These are phyloP conservation scores for Cucumis melo DNA, from an alignment of 306 rosid genomes.

Conservation along the genomic window DNA sequence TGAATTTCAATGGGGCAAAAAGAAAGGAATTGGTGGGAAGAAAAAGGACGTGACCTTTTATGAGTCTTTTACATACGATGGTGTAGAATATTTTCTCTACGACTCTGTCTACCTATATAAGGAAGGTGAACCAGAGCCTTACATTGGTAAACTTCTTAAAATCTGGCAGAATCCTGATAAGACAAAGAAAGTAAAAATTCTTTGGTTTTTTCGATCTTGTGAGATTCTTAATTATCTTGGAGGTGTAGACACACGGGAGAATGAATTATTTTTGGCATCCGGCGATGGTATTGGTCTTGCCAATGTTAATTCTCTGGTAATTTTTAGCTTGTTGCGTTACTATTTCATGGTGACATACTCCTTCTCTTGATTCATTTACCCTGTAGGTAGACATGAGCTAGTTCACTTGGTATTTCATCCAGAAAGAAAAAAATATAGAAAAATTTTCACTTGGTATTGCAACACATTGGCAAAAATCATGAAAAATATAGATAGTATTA, in stretches of 20 bases:
- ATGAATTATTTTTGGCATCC: slow-evolving; percentile 69
- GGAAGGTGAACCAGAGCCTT: slow-evolving; percentile 58
- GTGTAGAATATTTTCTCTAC: slow-evolving; percentile 40
- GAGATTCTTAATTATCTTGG: slow-evolving; percentile 49
- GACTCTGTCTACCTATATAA: slow-evolving; percentile 59
- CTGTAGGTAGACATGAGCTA: not conserved
- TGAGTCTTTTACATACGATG: slow-evolving; percentile 57
- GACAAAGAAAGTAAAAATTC: slow-evolving; percentile 46
- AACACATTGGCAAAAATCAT: not conserved
- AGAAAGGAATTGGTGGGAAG: slow-evolving; percentile 35
- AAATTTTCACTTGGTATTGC: not conserved
- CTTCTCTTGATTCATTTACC: not conserved
- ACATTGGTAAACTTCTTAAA: slow-evolving; percentile 53
- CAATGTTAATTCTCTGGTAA: slow-evolving; percentile 73
- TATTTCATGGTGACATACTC: not conserved
- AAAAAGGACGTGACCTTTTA: slow-evolving; percentile 37
- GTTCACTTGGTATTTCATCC: not conserved
- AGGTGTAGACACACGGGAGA: slow-evolving; percentile 16
- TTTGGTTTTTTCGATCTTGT: slow-evolving; percentile 78
- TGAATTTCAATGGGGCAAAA: slow-evolving; percentile 59
- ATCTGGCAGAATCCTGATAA: slow-evolving; percentile 53
- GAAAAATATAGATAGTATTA: not conserved
- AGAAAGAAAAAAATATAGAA: too few relatives aligned
- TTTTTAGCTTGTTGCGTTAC: not conserved
- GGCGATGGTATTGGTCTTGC: slow-evolving; percentile 72